Evolutionary conservation across 2,329 filamentous ascomycete species (phyloP), one percentile per base, ranked within the genome.

Genomic region (Fusarium paranaense): DNA sequence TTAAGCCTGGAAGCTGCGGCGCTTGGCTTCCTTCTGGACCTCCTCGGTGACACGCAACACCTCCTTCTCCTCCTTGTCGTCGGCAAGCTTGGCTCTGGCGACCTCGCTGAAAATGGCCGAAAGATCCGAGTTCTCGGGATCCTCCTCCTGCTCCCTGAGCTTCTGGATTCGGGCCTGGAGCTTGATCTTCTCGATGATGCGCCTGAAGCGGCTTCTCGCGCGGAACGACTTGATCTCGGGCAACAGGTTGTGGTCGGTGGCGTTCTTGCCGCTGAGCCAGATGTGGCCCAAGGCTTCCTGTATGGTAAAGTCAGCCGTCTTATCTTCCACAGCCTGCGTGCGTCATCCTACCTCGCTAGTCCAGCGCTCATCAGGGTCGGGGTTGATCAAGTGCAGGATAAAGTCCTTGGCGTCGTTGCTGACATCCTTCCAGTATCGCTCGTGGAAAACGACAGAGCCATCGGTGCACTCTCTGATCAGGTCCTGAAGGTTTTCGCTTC

Each of bases 341-440:
- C 32, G 25, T 58, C 60, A 30, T 42, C 89, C 73, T 87, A 94
- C 93, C 84, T 93, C 88, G 79, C 94, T 97, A 2, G 93, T 93
- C 78, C 91, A 92, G 77, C 97, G 92, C 77, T 93, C 89, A 57
- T 91, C 89, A 2, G 95, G 93, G 75, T 94, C 89, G 5, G 95
- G 91, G 76, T 96, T 92, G 68, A 99, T 89, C 30, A 99, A 89
- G 66, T 87, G 86, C 70, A 93, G 86, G 84, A 99, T 98, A 82
- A 99, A 99, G 76, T 96, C 91, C 86, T 98, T 99, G 75, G 95
- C 97, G 76, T 98, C 95, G 59, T 93, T 88, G 82, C 95, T 98
- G 79, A 99, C 97, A 78, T 98, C 97, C 82, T 95, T 97, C 97
- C 97, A 99, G 86, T 98, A 99, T 66, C 96, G 91, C 81, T 98